Base-by-base conservation (phyloP, 1,284 basidiomycete species). In the Testicularia cyperi region DNA sequence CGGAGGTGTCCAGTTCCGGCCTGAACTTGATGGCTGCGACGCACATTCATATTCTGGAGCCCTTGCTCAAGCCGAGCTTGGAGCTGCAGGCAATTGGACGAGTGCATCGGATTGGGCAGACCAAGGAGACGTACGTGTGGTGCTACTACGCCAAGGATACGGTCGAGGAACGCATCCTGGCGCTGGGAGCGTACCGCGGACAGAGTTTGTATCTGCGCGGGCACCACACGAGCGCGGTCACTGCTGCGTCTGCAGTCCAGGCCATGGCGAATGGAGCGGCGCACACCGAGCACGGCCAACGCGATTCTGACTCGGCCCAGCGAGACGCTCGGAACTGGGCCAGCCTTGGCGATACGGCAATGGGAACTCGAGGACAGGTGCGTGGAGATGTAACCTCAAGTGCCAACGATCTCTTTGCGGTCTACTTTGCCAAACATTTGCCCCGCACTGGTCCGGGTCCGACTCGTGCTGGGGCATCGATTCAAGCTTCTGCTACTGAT, bases 1-100 rank as follows among this genome's bases (percentile, higher is more conserved):
- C 70, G 6, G 73, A 75, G 43, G 63, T 45, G 29, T 70, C 72
- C 43, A 69, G 68, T 10, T 53, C 70, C 0, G 73, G 73, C 4
- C 55, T 75, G 22, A 75, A 74, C 26, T 40, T 75, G 40, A 42
- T 67, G 1, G 52, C 57, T 1, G 72, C 73, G 5, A 65, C 58
- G 34, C 52, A 67, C 38, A 48, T 75, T 16, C 62, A 71, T 46
- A 55, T 75, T 20, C 47, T 75, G 14, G 73, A 74, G 45, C 73
- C 73, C 13, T 23, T 75, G 29, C 55, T 74, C 27, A 72, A 75
- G 28, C 57, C 68, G 27, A 66, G 55, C 8, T 21, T 61, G 6
- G 73, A 75, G 43, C 42, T 72, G 26, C 73, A 75, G 43, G 70
- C 71, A 12, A 65, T 75, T 9, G 70, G 71, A 3, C 55, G 73